Evolutionary conservation across 2,329 filamentous ascomycete genomes (phyloP), one percentile per base, ranked within the genome.

Genomic region (Myriosclerotinia scirpicola): DNA sequence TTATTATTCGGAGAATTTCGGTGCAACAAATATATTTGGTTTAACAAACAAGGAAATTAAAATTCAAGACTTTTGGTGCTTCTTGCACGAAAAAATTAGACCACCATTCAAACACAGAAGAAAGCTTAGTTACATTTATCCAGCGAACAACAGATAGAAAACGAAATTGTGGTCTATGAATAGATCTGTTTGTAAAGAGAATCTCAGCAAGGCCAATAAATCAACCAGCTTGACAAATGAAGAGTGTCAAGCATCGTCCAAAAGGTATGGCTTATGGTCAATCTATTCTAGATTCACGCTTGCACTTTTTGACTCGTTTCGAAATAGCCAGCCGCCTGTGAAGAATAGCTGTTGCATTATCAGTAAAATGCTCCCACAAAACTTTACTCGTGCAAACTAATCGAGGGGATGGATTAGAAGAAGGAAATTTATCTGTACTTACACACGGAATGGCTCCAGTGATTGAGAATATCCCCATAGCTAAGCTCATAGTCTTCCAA

Each of bases 371-470:
- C n/a, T 26, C 61, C 38, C 8, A 12, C 6, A 14, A 20, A 14
- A 17, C 12, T 6, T n/a, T 61, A 12, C 15, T 14, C 15, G 22
- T 40, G 14, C 7, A 56, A 42, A 14, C 17, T 5, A 6, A 30
- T 15, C 36, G 12, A 44, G 14, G 54, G 17, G n/a, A 9, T 14
- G n/a, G 11, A 48, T 3, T 7, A 55, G 26, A 17, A 48, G 20
- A 22, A 17, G 38, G 20, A 22, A 40, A 26, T 17, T 17, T n/a
- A 12, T 4, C 15, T 54, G 20, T 17, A 97, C 67, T 92, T 96
- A 82, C 87, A 90, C 76, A 83, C 97, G 54, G 84, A 67, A 90
- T 90, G 5, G 65, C 67, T 7, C 67, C 67, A 54, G 42, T 67
- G 12, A 67, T 4, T 22, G 65, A 46, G n/a, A 68, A 64, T 15